Conservation (phyloP, 192 early-diverging fungal species). For the Umbelopsis vinacea region DNA sequence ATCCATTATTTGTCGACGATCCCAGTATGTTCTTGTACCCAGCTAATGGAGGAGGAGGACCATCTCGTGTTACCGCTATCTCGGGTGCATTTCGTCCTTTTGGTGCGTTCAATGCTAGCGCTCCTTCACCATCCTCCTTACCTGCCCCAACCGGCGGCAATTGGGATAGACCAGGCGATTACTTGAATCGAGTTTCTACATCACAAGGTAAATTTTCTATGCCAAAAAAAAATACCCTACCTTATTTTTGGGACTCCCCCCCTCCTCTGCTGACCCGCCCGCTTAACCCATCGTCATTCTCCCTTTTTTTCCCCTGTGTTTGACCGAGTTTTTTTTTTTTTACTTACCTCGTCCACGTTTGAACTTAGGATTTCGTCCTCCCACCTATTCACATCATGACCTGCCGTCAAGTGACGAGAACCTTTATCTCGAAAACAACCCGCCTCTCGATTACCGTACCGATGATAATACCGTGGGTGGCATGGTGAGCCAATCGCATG, state of each 20-base stretch:
- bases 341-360: too few species aligned
- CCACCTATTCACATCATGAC: slow-evolving; percentile 8
- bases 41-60: slow-evolving; percentile 4
- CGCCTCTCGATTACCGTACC: slow-evolving; percentile 4
- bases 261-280: not conserved
- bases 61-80: slow-evolving; percentile 13
- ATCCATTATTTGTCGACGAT: slow-evolving; percentile 78
- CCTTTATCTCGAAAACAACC: slow-evolving; percentile 8
- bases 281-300: not conserved
- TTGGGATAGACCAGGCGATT: slow-evolving; percentile 14
- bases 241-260: not conserved
- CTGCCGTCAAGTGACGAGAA: not conserved
- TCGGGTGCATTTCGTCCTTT: slow-evolving; percentile 17
- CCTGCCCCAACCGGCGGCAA: slow-evolving; percentile 2
- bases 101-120: slow-evolving; percentile 9
- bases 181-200: slow-evolving; percentile 15
- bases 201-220: slow-evolving; percentile 2
- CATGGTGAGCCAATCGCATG: not conserved
- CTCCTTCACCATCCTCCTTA: not conserved
- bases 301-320: slow-evolving; percentile 13
- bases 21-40: slow-evolving; percentile 67
- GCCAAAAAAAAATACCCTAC: not conserved
- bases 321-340: not conserved
- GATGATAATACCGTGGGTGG: slow-evolving; percentile 11
- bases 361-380: slow-evolving; percentile 10